Evolutionary conservation across 495 filamentous ascomycete species (phyloP).

Genomic region (Penicillium dipodomyicola): DNA sequence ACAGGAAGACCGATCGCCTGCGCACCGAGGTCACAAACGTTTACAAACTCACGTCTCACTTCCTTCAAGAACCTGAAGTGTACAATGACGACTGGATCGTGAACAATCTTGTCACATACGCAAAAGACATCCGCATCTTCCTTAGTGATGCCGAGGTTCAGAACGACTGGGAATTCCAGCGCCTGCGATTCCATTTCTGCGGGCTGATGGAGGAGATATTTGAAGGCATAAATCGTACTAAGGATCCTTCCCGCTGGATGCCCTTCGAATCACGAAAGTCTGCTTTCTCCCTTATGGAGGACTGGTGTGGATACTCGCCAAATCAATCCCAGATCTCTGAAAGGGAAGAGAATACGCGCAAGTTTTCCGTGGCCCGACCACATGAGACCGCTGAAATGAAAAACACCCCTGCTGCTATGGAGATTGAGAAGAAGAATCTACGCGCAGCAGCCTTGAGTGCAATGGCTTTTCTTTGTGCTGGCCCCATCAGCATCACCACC

Average conservation of each 20-base stretch:
- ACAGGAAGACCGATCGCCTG: constrained; percentile 76
- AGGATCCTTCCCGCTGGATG: constrained; percentile 86
- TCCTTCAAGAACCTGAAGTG: constrained; percentile 73
- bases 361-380: constrained; percentile 67
- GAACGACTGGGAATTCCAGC: constrained; percentile 94
- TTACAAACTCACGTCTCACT: constrained; percentile 90
- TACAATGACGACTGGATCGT: constrained; percentile 91
- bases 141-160: constrained; percentile 91
- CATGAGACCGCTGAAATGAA: constrained; percentile 66
- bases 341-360: constrained; percentile 84
- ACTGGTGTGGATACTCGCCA: constrained; percentile 97
- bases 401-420: constrained; percentile 80
- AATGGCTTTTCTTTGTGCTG: constrained; percentile 92
- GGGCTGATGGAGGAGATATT: constrained; percentile 90
- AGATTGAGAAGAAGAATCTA: constrained; percentile 92
- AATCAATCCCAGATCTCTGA: constrained; percentile 80
- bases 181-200: constrained; percentile 87
- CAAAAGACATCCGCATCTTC: constrained; percentile 89
- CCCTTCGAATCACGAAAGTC: constrained; percentile 93
- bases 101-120: constrained; percentile 82
- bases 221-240: constrained; percentile 83
- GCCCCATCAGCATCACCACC: constrained; percentile 82
- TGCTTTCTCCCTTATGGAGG: constrained; percentile 93
- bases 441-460: constrained; percentile 87
- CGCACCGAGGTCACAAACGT: constrained; percentile 94